Evolutionary conservation across 768 basidiomycete species (phyloP), one percentile per base, ranked within the genome.

Genomic region (Cystofilobasidium capitatum): DNA sequence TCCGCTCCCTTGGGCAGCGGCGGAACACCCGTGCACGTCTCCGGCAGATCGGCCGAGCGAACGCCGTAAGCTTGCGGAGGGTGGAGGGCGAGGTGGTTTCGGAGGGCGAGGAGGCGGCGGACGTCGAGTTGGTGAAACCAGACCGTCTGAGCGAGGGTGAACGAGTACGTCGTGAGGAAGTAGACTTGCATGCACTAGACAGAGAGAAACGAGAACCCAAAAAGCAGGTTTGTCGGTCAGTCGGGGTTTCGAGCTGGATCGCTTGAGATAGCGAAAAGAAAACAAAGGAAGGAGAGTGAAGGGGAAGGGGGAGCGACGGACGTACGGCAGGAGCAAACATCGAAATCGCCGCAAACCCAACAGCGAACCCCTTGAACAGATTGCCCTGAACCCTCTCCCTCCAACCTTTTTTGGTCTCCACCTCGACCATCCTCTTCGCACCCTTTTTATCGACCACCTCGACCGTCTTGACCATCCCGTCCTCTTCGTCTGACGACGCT

Each of bases 131-230:
- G 51, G 1, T 17, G 29, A 26, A 64, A 36, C n/a, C 37, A 9
- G 35, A 55, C 10, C 17, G 63, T 49, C n/a, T 64, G 63, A 39
- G 29, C 16, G 5, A 55, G 26, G 20, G 44, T 64, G 36, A 64
- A 64, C n/a, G 39, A 14, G 49, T 64, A 55, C 7, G 63, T 64
- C 36, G 63, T 54, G n/a, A 64, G 33, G 36, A 64, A 64, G 47
- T 64, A 64, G 47, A 64, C 49, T 64, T 64, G 63, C 63, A 64
- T 64, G 20, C 42, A 42, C 63, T 64, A 36, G 12, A 10, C 24
- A 16, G 44, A 45, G 17, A 13, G 31, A 40, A 59, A 26, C 4
- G 24, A n/a, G n/a, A n/a, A n/a, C 22, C 31, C 16, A 39, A 8
- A 24, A 12, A 24, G 35, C 14, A 36, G 22, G 36, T n/a, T n/a